A percentile compares a stretch with the other conserved stretches of the same genome.
Conservation (phyloP, 805 yeast species). For the Spathaspora girioi region DNA sequence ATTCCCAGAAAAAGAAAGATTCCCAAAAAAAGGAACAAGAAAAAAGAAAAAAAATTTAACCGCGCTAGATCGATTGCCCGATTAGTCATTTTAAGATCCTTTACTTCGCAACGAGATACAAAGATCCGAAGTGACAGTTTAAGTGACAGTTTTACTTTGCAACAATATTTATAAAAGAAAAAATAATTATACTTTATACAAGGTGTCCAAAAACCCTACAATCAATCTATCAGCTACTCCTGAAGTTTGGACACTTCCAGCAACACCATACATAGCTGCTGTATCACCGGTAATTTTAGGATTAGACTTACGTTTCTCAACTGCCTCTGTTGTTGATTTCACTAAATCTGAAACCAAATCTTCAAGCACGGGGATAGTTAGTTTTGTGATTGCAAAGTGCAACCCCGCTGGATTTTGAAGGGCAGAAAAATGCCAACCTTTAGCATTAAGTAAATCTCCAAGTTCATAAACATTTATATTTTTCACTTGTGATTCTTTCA, state of each 20-base stretch:
- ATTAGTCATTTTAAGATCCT: conserved; percentile 1
- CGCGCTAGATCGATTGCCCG: conserved; percentile 5
- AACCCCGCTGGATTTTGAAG: conserved; percentile 88
- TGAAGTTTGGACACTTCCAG: conserved; percentile 81
- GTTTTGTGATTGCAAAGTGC: conserved; percentile 82
- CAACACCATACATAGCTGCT: conserved; percentile 92
- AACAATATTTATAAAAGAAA: not conserved
- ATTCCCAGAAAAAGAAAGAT: not conserved
- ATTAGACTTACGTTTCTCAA: conserved; percentile 24
- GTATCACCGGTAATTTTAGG: conserved; percentile 43
- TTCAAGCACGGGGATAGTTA: conserved; percentile 60
- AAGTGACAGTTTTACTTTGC: not conserved
- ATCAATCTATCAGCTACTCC: conserved; percentile 82
- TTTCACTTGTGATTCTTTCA: conserved; percentile 24
- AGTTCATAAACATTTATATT: conserved; percentile 69
- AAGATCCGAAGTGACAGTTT: too few relatives aligned
- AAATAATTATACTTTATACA: conserved; percentile 50
- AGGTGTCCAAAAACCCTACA: conserved; percentile 74
- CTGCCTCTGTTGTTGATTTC: conserved; percentile 35
- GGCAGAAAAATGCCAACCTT: conserved; percentile 88
- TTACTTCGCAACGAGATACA: too few relatives aligned
- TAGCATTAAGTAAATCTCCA: conserved; percentile 61
- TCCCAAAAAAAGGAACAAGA: not conserved
- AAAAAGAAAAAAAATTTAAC: conserved; percentile 1
- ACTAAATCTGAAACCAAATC: conserved; percentile 54